These are phyloP conservation scores for Scheffersomyces ergatensis DNA, from an alignment of 805 yeast species.

Conservation along the genomic window DNA sequence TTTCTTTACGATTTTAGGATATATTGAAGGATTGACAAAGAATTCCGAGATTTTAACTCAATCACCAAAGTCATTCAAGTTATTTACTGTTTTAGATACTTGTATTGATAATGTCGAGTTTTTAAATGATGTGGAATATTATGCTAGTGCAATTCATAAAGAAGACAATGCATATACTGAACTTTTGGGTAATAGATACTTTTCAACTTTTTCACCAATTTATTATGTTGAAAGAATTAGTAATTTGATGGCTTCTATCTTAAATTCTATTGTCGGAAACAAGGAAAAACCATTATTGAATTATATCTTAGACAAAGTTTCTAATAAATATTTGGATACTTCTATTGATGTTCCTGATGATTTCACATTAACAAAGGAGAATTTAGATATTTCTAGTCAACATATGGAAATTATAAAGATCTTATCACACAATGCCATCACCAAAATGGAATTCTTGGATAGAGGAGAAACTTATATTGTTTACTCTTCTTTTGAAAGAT, in stretches of 20 bases:
- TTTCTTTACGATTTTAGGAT: slow-evolving; percentile 35
- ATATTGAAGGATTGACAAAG: slow-evolving; percentile 26
- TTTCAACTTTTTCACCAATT: slow-evolving; percentile 31
- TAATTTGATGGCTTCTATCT: slow-evolving; percentile 32
- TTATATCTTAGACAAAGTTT: slow-evolving; percentile 21
- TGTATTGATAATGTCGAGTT: slow-evolving; percentile 38
- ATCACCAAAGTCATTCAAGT: slow-evolving; percentile 21
- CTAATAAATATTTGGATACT: slow-evolving; percentile 16
- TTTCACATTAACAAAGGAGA: slow-evolving; percentile 6
- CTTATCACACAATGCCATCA: slow-evolving; percentile 32
- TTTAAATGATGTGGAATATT: slow-evolving; percentile 32
- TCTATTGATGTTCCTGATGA: slow-evolving; percentile 14
- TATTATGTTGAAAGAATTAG: slow-evolving; percentile 33
- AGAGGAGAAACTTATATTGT: slow-evolving; percentile 57
- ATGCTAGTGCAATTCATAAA: slow-evolving; percentile 16
- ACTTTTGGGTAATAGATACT: slow-evolving; percentile 23
- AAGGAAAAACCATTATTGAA: slow-evolving; percentile 23
- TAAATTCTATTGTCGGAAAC: slow-evolving; percentile 26
- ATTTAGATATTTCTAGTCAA: slow-evolving; percentile 18
- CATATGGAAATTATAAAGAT: slow-evolving; percentile 24
- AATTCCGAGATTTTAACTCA: slow-evolving; percentile 24
- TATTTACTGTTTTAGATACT: slow-evolving; percentile 32
- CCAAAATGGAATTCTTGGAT: slow-evolving; percentile 48
- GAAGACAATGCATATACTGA: slow-evolving; percentile 12
- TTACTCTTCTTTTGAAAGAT: slow-evolving; percentile 46